Evolutionary conservation across 2,329 filamentous ascomycete species (phyloP).

Genomic region (Periconia macrospinosa): DNA sequence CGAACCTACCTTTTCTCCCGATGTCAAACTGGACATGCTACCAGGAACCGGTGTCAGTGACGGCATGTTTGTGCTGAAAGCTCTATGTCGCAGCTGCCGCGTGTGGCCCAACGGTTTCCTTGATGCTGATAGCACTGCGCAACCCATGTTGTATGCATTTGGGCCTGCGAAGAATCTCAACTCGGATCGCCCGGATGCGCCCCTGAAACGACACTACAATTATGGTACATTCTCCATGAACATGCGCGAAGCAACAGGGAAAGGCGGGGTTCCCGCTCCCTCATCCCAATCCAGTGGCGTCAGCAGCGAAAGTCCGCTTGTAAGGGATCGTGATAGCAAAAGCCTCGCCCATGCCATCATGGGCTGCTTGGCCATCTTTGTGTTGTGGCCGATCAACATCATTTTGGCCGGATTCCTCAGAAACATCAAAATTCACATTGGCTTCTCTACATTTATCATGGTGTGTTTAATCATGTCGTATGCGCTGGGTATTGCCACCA

Average conservation of each 20-base stretch:
- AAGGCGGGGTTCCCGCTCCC: constrained; percentile 36
- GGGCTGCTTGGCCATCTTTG: constrained; percentile 36
- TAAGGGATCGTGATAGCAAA: constrained; percentile 28
- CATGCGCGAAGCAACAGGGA: constrained; percentile 41
- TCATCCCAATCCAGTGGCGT: constrained; percentile 24
- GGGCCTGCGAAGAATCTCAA: constrained; percentile 32
- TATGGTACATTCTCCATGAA: constrained; percentile 48
- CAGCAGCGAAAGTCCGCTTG: constrained; percentile 20
- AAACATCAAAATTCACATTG: constrained; percentile 47
- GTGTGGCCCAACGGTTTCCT: constrained; percentile 41
- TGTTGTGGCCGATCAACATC: constrained; percentile 35
- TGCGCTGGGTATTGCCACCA: constrained; percentile 47
- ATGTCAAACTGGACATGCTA: constrained; percentile 32
- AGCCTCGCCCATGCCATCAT: constrained; percentile 35
- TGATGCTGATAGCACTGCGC: constrained; percentile 29
- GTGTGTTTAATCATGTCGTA: constrained; percentile 43
- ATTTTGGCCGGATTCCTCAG: constrained; percentile 43
- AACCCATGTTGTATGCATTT: constrained; percentile 49
- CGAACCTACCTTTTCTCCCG: constrained; percentile 38
- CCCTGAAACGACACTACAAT: constrained; percentile 41
- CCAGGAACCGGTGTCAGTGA: constrained; percentile 34
- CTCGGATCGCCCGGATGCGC: constrained; percentile 35
- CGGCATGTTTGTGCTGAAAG: constrained; percentile 42
- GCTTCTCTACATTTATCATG: constrained; percentile 42
- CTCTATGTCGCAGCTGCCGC: constrained; percentile 44